Base-by-base conservation (phyloP, 805 yeast genomes). In the Zygotorulaspora danielsina region DNA sequence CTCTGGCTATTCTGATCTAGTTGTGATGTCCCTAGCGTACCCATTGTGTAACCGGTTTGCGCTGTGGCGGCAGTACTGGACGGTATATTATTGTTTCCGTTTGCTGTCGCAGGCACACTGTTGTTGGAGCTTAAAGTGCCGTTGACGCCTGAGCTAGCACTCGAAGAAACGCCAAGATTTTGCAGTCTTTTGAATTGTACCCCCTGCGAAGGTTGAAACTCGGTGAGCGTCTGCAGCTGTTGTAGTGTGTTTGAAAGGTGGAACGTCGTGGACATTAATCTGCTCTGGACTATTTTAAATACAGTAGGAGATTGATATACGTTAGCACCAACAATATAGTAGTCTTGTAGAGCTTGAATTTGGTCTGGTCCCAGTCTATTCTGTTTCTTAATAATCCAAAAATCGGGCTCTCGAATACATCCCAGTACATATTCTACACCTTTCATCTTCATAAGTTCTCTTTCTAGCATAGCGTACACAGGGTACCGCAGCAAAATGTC, bases 301-400 rank as follows among this genome's bases (percentile, higher is more conserved):
- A 85, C 71, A 12, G 77, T 67, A 0, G 97, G 97, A 0, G 96
- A 82, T 78, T 85, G 90, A 63, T 88, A 93, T 2, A 93, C 82
- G 55, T 86, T 88, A 13, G 95, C 94, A 3, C 96, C 96, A 28
- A 88, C 78, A 33, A 90, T 81, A 60, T 85, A 90, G 63, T 84
- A 90, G 48, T 87, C 94, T 19, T 85, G 78, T 8, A 85, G 53
- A 22, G 71, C 74, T 9, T 67, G 67, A 15, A 43, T 36, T 8
- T 40, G 19, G 16, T 43, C 34, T 5, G 79, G 76, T 24, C 72
- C 65, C 4, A 71, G 46, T 20, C 97, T 66, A 32, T 76, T 65
- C 58, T 90, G 97, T 56, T 89, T 88, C 41, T 94, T 71, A 7
- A 90, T 76, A 19, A 90, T 72, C 97, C 97, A 93, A 50, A 87